Conservation (phyloP, 805 yeast genomes). For the Candida tibetensis region DNA sequence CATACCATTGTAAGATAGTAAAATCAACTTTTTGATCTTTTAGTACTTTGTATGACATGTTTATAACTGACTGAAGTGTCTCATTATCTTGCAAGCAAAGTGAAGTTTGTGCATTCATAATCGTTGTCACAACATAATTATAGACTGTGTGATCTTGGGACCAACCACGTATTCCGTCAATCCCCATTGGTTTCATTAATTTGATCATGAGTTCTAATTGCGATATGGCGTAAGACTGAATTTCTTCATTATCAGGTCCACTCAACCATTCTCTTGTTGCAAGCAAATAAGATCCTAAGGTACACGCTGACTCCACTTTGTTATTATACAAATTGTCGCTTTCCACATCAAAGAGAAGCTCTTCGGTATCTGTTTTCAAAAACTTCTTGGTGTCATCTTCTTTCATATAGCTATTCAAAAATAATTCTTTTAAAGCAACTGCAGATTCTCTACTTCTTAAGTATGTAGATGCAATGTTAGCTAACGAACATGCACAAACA, state of each 20-base stretch:
- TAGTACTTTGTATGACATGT: neutral
- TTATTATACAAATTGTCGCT: conserved; percentile 65
- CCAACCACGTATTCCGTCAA: conserved; percentile 9
- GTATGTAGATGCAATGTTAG: neutral
- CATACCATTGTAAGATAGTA: conserved; percentile 1
- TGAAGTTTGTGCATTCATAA: conserved; percentile 3
- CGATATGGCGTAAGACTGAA: neutral
- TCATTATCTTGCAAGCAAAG: neutral
- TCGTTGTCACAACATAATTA: conserved; percentile 5
- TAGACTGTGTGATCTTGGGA: conserved; percentile 6
- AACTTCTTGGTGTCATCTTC: neutral
- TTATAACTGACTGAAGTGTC: neutral
- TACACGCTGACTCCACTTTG: conserved; percentile 21
- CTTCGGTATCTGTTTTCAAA: neutral
- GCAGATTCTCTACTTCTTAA: neutral
- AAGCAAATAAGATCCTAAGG: neutral
- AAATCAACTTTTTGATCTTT: neutral
- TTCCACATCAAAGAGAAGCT: conserved; percentile 60
- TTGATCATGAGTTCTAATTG: neutral
- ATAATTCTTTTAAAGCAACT: neutral
- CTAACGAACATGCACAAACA: conserved; percentile 6
- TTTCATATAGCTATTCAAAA: neutral
- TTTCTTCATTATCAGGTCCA: neutral
- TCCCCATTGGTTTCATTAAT: neutral
- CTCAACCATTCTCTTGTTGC: neutral